Evolutionary conservation across 2,329 filamentous ascomycete genomes (phyloP), one percentile per base, ranked within the genome.

Genomic region (Ceratocystis huliohia): DNA sequence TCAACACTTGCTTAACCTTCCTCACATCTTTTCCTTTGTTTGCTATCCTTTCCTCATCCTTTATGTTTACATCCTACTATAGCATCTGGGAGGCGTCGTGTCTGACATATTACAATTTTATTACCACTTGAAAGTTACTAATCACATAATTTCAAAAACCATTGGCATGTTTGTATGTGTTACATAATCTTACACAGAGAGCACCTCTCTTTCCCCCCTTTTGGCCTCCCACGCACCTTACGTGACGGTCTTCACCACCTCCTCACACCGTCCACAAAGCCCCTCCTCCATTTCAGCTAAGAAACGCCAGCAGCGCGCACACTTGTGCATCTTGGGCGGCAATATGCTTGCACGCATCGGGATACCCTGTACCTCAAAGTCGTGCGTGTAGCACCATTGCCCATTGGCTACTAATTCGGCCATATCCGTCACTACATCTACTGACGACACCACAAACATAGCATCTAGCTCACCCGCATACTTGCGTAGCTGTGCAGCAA

Each of bases 221-320:
- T 63, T 48, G 5, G 46, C 20, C 8, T 20, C 20, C 46, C 17
- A 1, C 46, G 6, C 48, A 25, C 48, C 48, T 13, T 28, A 22
- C 15, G 48, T 25, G 20, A 46, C 33, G 30, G 17, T 53, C 57
- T 62, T 63, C 10, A 93, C 81, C 45, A 87, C 83, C 13, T 84
- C 81, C 37, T 86, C 84, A 74, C 93, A 97, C 72, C 91, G 80
- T 62, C 75, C 76, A 75, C 93, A 97, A 20, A 96, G 76, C 48
- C 78, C 74, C 20, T 88, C 84, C 70, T 87, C 81, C 61, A 76
- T 76, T n/a, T 82, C 78, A n/a, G 88, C 86, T 28, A 88, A 81
- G 74, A 90, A 96, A 69, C 88, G 84, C 94, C 94, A 99, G 76
- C 94, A 99, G 63, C 94, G 81, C 0, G 84, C 81, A 74, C 94